Base-by-base conservation (phyloP, 2,329 filamentous ascomycete genomes). In the Penicillium olsonii region DNA sequence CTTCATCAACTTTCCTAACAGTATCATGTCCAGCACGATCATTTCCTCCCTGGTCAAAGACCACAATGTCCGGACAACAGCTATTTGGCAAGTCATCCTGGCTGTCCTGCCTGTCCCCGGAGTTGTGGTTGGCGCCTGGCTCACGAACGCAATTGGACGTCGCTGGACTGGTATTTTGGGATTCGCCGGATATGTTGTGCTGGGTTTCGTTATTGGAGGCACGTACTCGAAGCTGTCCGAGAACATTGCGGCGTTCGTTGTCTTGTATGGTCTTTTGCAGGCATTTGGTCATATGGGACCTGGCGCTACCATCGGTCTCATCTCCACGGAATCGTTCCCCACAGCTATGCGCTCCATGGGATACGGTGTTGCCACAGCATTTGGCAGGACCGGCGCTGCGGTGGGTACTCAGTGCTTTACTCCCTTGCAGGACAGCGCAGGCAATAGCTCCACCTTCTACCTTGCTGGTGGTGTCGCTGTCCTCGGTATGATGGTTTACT, bases 1-100 rank as follows among this genome's bases (percentile, higher is more conserved):
- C 37, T 70, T 70, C 19, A 65, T 70, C 51, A 71, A 70, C 38
- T 71, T 71, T 37, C 68, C 68, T 0, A 70, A 70, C 33, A 65
- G 60, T 20, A 68, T 70, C 52, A 68, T 71, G 64, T 66, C 61
- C 2, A 62, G 66, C 24, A 63, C 60, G 5, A 71, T 70, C 33
- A 65, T 69, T 37, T 55, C 68, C 29, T 66, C 61, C 0, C 50
- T 70, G 4, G 68, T 69, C 1, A 59, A 60, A 19, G 64, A 65
- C 15, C 50, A 60, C 33, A 63, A 69, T 40, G 59, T 71, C 17
- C 64, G 63, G 27, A 65, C 60, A 2, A 69, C 68, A 0, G 68
- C 68, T 1, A 55, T 66, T 7, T 70, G 67, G 68, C 68, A 71
- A 40, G 60, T 70, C 3, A 62, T 69, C 18, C 60, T 71, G 1